Base-by-base conservation (phyloP, 441 rosid genomes). In the Brassica balearica region DNA sequence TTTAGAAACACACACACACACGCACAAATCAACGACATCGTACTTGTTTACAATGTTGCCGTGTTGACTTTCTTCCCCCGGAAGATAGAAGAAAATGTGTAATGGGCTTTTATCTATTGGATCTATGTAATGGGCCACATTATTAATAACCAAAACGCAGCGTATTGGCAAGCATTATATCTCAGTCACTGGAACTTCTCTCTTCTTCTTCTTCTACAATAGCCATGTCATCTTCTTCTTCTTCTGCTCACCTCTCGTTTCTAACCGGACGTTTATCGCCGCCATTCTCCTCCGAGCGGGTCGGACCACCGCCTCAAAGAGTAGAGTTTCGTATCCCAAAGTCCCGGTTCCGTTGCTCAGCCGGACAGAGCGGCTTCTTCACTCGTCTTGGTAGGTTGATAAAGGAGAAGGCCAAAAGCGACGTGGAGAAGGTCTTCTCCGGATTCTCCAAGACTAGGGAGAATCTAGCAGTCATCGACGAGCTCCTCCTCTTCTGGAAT, bases 361-460 rank as follows among this genome's bases (percentile, higher is more conserved):
- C 97, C 15, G 85, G 93, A 9, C 91, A 86, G 91, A 90, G 92
- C 69, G 97, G 99, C 5, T 93, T 95, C 88, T 95, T 92, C 88
- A 80, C 92, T 8, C 88, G 93, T 6, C 88, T 95, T 5, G 96
- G 98, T 60, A 92, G 97, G 14, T 80, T 93, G 85, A 88, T 93
- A 17, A 93, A 93, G 77, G 97, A 95, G 86, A 95, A 93, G 80
- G 96, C 99, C 65, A 90, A 89, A 82, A 91, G 92, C 61, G 97
- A 93, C 83, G 97, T 95, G 1, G 99, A 91, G 43, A 95, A 88
- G 85, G 19, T 95, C 34, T 88, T 89, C 87, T 88, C 93, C 6
- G 99, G 99, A 41, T 93, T 95, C 85, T 88, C 97, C 48, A 95
- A 89, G 82, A 95, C 98, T 70, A 87, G 99, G 70, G 91, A 93